Evolutionary conservation across 768 basidiomycete genomes (phyloP), one percentile per base, ranked within the genome.

Genomic region (Vararia minispora): DNA sequence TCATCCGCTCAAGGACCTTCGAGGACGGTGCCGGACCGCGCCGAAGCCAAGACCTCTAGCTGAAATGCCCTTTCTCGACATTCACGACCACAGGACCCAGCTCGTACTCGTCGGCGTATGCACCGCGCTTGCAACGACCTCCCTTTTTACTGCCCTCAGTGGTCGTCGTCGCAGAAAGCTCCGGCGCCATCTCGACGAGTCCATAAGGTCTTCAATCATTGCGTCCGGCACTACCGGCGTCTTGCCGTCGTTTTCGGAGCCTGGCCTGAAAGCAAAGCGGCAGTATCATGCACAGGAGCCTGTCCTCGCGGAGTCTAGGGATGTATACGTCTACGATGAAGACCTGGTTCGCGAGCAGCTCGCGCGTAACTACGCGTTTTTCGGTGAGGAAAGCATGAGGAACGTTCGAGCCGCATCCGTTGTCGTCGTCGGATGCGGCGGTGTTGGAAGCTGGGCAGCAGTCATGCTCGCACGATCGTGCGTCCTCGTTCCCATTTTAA

Each of bases 391-490:
- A 25, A 75, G 75, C 28, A 94, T 97, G 87, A 56, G 61, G 8
- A 79, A 74, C 52, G 69, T 98, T 37, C 69, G 95, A 37, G 53
- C 65, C 7, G 74, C 77, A 10, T 73, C 67, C 4, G 91, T 97
- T 1, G 90, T 88, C 13, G 64, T 98, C 14, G 80, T 99, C 3
- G 95, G 95, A 5, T 89, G 91, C 47, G 95, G 95, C 41, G 94
- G 95, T 2, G 95, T 99, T 0, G 95, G 95, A 0, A 91, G 87
- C 53, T 94, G 90, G 87, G 85, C 79, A 26, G 90, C 91, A 12
- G 74, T 94, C 23, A 94, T 94, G 94, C 74, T 90, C 20, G 80
- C 77, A 31, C 65, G 91, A 55, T 91, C 89, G 85, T 91, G 53
- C 54, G 86, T 74, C 21, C 4, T 23, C 25, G 28, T 22, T 18